Evolutionary conservation across 331 rosid genomes (phyloP).

Genomic region (Quercus phellos): DNA sequence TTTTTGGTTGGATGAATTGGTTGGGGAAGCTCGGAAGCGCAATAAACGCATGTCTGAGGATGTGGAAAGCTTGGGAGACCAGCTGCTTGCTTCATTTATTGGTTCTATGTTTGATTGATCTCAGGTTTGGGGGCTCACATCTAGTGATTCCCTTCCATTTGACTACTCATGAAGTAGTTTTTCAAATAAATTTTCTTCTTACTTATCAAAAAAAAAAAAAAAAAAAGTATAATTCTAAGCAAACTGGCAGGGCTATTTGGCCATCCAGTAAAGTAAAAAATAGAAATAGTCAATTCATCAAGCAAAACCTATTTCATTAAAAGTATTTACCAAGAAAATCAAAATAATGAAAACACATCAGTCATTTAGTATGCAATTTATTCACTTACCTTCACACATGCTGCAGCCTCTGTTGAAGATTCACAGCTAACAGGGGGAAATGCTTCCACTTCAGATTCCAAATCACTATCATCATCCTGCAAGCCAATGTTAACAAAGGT

Average conservation of each 20-base stretch:
- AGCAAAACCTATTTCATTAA: not conserved
- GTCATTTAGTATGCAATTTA: not conserved
- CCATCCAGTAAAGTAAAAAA: not conserved
- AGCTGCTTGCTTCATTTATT: too few relatives aligned
- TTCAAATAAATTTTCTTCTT: too few relatives aligned
- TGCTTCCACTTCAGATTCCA: slow-evolving; percentile 70
- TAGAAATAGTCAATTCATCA: not conserved
- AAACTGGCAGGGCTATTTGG: not conserved
- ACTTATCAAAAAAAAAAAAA: too few relatives aligned
- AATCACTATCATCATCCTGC: slow-evolving; percentile 93
- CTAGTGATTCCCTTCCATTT: too few relatives aligned
- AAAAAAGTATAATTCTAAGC: not conserved
- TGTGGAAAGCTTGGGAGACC: too few relatives aligned
- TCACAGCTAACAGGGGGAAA: slow-evolving; percentile 53
- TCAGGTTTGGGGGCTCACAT: too few relatives aligned
- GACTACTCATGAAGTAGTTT: too few relatives aligned
- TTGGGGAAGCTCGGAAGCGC: too few relatives aligned
- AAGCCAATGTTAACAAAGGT: slow-evolving; percentile 26
- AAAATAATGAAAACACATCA: not conserved
- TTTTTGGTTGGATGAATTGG: too few relatives aligned
- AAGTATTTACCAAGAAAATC: slow-evolving; percentile 3
- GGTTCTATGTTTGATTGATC: too few relatives aligned
- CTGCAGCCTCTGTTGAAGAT: slow-evolving; percentile 66
- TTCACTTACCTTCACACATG: slow-evolving; percentile 66
- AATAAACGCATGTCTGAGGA: too few relatives aligned